These are phyloP conservation scores for Triangularia setosa DNA, from an alignment of 2,329 filamentous ascomycete genomes.

Conservation along the genomic window DNA sequence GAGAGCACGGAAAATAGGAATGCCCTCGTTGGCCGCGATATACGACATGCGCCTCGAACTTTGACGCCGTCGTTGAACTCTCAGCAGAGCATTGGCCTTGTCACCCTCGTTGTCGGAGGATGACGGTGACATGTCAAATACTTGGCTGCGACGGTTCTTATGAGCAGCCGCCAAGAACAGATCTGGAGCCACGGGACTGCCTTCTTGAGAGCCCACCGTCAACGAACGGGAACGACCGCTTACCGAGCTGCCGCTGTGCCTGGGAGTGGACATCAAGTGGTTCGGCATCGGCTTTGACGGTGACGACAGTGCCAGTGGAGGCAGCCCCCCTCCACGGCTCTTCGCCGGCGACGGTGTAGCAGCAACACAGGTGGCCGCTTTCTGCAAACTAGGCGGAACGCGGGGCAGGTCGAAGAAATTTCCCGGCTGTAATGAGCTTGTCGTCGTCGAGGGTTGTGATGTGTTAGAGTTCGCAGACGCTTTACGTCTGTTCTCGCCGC, in stretches of 20 bases:
- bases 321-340: conserved; percentile 44
- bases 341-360: conserved; percentile 57
- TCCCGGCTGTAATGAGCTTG: conserved; percentile 62
- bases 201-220: conserved; percentile 91
- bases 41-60: conserved; percentile 92
- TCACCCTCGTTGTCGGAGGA: conserved; percentile 97
- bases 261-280: conserved; percentile 44
- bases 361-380: conserved; percentile 52
- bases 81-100: conserved; percentile 78
- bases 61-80: conserved; percentile 90
- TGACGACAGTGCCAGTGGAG: conserved; percentile 52
- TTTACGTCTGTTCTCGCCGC: conserved; percentile 76
- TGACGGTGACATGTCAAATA: conserved; percentile 94
- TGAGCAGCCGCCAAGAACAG: conserved; percentile 64
- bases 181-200: conserved; percentile 67
- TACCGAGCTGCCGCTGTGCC: conserved; percentile 58
- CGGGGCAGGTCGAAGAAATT: conserved; percentile 70
- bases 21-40: conserved; percentile 71
- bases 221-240: conserved; percentile 75
- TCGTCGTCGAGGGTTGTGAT: conserved; percentile 70
- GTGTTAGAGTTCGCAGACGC: conserved; percentile 84
- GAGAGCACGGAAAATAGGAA: conserved; percentile 78
- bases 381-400: conserved; percentile 55
- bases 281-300: conserved; percentile 58
- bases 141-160: conserved; percentile 86